Base-by-base conservation (phyloP, 2,329 filamentous ascomycete genomes). In the Diaporthe sp. region DNA sequence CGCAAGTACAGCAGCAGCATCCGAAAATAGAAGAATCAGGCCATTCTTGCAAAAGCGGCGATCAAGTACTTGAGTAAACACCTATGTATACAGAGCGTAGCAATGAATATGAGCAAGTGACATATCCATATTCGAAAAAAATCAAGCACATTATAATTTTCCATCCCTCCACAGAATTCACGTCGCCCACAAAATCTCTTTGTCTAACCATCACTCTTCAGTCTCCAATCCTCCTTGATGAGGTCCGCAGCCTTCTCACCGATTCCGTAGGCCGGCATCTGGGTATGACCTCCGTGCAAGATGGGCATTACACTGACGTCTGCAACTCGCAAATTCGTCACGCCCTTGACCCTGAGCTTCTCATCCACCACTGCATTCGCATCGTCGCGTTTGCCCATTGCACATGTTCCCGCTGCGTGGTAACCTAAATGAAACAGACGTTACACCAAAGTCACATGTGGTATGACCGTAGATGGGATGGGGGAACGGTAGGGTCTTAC, bases 201-300 rank as follows among this genome's bases (percentile, higher is more conserved):
- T 17, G 9, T 31, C n/a, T 31, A 70, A 10, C 6, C 34, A 28
- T 19, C 49, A 42, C 9, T 39, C n/a, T 55, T 70, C 34, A 70
- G 10, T 17, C 34, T 12, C 65, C 65, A 55, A 19, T 53, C 74
- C 1, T 55, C 57, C 76, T 81, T 81, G 19, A 83, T 67, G 15
- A 83, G 80, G 70, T 82, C 80, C 1, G 82, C 82, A 44, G 80
- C 82, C 46, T 81, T 77, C 68, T 82, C 82, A 6, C 80, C 81
- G 19, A 83, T 78, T 77, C 82, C 81, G n/a, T 81, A 77, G 5
- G 77, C 77, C 13, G 82, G 78, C 25, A 80, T 81, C 78, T 82
- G 81, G 1, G 80, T 80, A 68, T 83, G 80, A 2, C 76, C 79
- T 62, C 79, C 79, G 1, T 82, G 77, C 6, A 81, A 79, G 28